Base-by-base conservation (phyloP, 1,284 basidiomycete species). In the Omphalotus olearius region DNA sequence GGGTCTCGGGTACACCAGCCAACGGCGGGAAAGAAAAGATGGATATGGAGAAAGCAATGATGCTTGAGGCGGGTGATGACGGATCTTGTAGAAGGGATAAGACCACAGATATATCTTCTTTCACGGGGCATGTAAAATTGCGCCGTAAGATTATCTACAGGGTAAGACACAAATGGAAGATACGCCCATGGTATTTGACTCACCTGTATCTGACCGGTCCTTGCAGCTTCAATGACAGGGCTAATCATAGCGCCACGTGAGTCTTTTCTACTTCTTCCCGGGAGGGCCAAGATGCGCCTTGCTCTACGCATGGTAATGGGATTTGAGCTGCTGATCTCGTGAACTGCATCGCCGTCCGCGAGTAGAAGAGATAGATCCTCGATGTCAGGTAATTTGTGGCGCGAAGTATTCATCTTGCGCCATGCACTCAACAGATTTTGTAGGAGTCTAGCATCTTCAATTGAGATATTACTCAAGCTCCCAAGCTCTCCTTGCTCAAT, bases 261-360 rank as follows among this genome's bases (percentile, higher is more conserved):
- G 38, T 48, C 47, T 13, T 35, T 47, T 41, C 37, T 44, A 38
- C 41, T 51, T 54, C 60, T 63, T 50, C 62, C 61, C 3, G 68
- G 66, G 54, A 80, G 64, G 14, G 69, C 68, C 37, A 82, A 56
- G 36, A 76, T 71, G 30, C 70, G 67, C 50, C 64, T 67, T 3
- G 67, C 68, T 47, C 74, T 73, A 54, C 70, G 72, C 50, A 76
- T 56, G n/a, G 70, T 68, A 17, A 71, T 70, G 7, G 76, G 70
- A 55, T 71, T 75, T 2, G 66, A 59, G 30, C 61, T 64, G 41
- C 71, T 67, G 16, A 82, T 60, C 18, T 59, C 62, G 20, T 69
- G 63, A 45, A 80, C 60, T 50, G 66, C 70, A 30, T 56, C 48
- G 33, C 62, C 59, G 43, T 70, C 63, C 3, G 47, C 56, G 14